These are phyloP conservation scores for Malassezia restricta DNA, from an alignment of 1,284 basidiomycete genomes.

Conservation along the genomic window DNA sequence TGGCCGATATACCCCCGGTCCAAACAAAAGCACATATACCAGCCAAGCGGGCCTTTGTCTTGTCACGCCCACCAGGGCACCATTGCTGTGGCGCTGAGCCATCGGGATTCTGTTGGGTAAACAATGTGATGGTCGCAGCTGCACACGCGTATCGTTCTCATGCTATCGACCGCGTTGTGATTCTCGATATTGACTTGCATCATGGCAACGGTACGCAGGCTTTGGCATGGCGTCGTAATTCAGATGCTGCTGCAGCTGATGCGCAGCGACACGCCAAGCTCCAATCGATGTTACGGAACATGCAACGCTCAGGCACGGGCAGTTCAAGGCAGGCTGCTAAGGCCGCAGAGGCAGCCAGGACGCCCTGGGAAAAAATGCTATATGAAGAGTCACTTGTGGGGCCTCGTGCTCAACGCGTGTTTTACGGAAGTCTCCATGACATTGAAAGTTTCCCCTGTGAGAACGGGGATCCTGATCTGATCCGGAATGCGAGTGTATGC, in stretches of 20 bases:
- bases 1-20: not conserved
- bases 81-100: conserved; percentile 50
- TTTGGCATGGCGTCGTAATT: conserved; percentile 80
- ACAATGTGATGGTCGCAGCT: conserved; percentile 79
- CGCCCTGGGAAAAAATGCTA: conserved; percentile 10
- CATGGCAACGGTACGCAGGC: conserved; percentile 78
- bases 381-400: conserved; percentile 17
- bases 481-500: conserved; percentile 68
- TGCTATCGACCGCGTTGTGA: conserved; percentile 64
- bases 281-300: conserved; percentile 11
- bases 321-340: not conserved
- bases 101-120: conserved; percentile 76
- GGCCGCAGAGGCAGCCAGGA: conserved; percentile 8
- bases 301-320: conserved; percentile 10
- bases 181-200: conserved; percentile 88
- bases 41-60: conserved; percentile 37
- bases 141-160: conserved; percentile 81
- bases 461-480: conserved; percentile 64
- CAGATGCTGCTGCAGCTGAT: conserved; percentile 54
- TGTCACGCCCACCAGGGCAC: conserved; percentile 43
- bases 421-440: conserved; percentile 81
- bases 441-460: conserved; percentile 81
- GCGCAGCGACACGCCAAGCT: conserved; percentile 22
- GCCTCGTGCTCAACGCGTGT: conserved; percentile 54
- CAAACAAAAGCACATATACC: conserved; percentile 7